phyloP scores from a whole-genome alignment of 495 filamentous ascomycete species.

The Aspergillus kassunensis region DNA sequence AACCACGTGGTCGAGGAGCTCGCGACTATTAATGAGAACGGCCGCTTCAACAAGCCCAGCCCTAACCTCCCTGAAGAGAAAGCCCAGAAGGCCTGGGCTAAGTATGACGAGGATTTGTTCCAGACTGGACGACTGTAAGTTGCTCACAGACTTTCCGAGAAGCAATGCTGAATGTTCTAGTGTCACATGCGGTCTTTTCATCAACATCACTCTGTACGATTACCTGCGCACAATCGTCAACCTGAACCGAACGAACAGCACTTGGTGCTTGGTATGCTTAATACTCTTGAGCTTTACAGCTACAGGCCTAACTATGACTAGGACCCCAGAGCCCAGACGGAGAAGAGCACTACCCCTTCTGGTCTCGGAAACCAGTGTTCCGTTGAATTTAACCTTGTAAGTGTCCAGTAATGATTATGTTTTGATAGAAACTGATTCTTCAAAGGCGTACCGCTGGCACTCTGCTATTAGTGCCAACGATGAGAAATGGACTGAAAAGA shows the following conservation, averaged over 20 bases:
- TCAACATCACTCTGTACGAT: slow-evolving; percentile 78
- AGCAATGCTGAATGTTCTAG: slow-evolving; percentile 9
- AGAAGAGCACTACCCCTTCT: slow-evolving; percentile 53
- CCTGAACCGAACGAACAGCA: slow-evolving; percentile 69
- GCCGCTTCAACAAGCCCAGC: slow-evolving; percentile 61
- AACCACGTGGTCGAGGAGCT: slow-evolving; percentile 73
- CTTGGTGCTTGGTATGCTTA: slow-evolving; percentile 65
- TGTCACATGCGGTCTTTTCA: slow-evolving; percentile 76
- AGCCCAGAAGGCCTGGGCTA: slow-evolving; percentile 57
- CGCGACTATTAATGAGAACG: slow-evolving; percentile 65
- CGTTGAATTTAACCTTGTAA: slow-evolving; percentile 61
- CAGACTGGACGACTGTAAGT: slow-evolving; percentile 66
- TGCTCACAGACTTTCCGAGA: too few species aligned
- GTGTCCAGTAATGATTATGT: background rate
- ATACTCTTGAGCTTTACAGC: too few species aligned
- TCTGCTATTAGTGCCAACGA: slow-evolving; percentile 59
- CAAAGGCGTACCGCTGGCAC: slow-evolving; percentile 63
- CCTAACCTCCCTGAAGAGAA: slow-evolving; percentile 44
- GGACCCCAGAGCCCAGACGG: slow-evolving; percentile 45
- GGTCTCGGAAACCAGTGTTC: slow-evolving; percentile 65
- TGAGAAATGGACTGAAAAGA: slow-evolving; percentile 60
- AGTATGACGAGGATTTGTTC: slow-evolving; percentile 81
- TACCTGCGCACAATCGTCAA: slow-evolving; percentile 85
- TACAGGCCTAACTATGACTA: background rate
- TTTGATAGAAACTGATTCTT: too few species aligned